Evolutionary conservation across 108 stramenopile genomes (phyloP).

Genomic region (Licmophora abbreviata): DNA sequence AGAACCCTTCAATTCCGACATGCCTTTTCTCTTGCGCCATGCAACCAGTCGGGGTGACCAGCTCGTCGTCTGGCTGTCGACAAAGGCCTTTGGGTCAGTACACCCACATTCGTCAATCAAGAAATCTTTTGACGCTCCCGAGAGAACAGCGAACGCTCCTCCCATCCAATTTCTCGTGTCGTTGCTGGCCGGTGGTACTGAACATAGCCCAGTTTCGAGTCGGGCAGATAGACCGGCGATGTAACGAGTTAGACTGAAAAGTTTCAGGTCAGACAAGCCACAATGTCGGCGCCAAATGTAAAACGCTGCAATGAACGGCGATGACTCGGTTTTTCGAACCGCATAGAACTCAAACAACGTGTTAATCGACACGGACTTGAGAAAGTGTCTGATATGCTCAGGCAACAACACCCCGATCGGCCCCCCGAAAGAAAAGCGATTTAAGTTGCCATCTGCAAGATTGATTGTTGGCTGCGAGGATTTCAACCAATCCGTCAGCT

Average conservation of each 20-base stretch:
- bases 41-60: conserved; percentile 20
- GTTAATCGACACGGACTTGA: conserved; percentile 16
- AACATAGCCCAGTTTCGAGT: conserved; percentile 21
- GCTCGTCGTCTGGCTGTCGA: conserved; percentile 24
- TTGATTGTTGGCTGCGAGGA: no score
- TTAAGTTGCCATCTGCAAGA: no score
- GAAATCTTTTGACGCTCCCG: conserved; percentile 35
- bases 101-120: conserved; percentile 16
- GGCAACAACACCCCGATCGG: conserved; percentile 24
- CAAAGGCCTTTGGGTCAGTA: conserved; percentile 14
- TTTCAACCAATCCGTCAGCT: no score
- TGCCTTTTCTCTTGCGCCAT: conserved; percentile 21
- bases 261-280: conserved; percentile 9
- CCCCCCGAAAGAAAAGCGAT: conserved; percentile 26
- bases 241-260: conserved; percentile 23
- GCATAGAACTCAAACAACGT: conserved; percentile 17
- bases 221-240: conserved; percentile 24
- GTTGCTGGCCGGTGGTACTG: conserved; percentile 8
- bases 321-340: conserved; percentile 30
- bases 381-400: conserved; percentile 18
- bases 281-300: conserved; percentile 25
- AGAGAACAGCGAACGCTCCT: conserved; percentile 18
- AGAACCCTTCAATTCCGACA: conserved; percentile 30
- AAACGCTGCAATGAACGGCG: conserved; percentile 24
- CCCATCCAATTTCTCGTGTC: conserved; percentile 20